Base-by-base conservation (phyloP, 805 yeast species). In the Huiozyma naganishii region DNA sequence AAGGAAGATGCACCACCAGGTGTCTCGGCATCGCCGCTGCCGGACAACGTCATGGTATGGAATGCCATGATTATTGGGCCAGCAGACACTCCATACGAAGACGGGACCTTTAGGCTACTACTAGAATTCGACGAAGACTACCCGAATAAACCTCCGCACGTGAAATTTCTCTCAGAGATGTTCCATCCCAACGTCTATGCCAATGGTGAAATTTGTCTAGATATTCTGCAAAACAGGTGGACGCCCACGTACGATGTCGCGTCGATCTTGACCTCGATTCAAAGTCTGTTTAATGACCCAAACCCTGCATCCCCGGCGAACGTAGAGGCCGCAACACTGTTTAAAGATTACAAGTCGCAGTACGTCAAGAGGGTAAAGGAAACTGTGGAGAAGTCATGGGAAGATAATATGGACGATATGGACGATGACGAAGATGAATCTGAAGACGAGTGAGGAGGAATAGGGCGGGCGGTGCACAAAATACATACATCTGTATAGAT, bases 1-100 rank as follows among this genome's bases (percentile, higher is more conserved):
- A 96, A 92, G 65, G 92, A 83, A 69, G 98, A 92, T 65, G 92
- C 97, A 9, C 96, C 98, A 27, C 92, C 95, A 30, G 98, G 98
- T 11, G 95, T 92, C 8, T 85, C 95, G 6, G 98, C 98, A 0
- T 85, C 95, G 5, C 98, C 98, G 5, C 74, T 90, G 42, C 88
- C 97, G 5, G 97, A 92, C 61, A 92, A 92, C 57, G 97, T 92
- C 41, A 88, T 92, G 95, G 76, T 85, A 33, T 92, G 98, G 76
- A 92, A 92, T 64, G 98, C 97, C 0, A 95, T 92, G 46, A 92
- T 92, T 49, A 89, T 92, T 45, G 98, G 98, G 0, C 98, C 98
- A 1, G 80, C 90, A 27, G 97, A 88, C 51, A 92, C 98, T 0
- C 97, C 98, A 3, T 92, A 87, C 60, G 98, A 92, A 63, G 98